A percentile compares a stretch with the other conserved stretches of the same genome.
Evolutionary conservation across 2,329 filamentous ascomycete species (phyloP).

Genomic region (Nannizziopsis arthrosporioides): DNA sequence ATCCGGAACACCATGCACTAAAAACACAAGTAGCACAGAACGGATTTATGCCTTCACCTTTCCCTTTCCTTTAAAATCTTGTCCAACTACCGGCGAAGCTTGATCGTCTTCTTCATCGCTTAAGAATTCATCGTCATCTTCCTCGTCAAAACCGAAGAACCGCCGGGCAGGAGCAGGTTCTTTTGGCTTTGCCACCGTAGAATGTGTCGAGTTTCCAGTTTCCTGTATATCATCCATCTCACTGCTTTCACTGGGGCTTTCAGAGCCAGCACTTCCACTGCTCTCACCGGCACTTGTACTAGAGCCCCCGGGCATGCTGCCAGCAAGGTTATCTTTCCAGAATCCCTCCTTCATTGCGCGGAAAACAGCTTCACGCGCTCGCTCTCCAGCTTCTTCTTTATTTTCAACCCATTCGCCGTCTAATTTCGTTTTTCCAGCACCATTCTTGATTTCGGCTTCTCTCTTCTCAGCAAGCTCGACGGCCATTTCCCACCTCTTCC

Average conservation of each 20-base stretch:
- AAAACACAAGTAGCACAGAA: conserved; percentile 10
- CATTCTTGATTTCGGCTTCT: conserved; percentile 68
- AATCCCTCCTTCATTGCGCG: conserved; percentile 55
- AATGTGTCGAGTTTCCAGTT: conserved; percentile 21
- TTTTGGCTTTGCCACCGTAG: conserved; percentile 18
- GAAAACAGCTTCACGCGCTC: conserved; percentile 65
- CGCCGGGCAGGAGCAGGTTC: conserved; percentile 23
- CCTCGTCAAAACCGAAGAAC: conserved; percentile 40
- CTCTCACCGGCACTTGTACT: conserved; percentile 30
- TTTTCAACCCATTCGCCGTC: conserved; percentile 92
- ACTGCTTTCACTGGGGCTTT: conserved; percentile 26
- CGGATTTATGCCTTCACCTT: conserved; percentile 23
- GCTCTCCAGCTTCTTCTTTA: conserved; percentile 79
- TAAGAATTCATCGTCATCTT: conserved; percentile 31
- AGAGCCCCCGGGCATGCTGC: conserved; percentile 25
- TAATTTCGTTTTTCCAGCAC: conserved; percentile 51
- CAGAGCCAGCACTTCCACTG: conserved; percentile 20
- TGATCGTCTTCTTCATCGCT: conserved; percentile 31
- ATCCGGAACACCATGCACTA: conserved; percentile 17
- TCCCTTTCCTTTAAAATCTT: conserved; percentile 23
- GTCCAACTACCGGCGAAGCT: too few relatives aligned
- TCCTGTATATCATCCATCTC: conserved; percentile 26
- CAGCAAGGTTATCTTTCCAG: conserved; percentile 35
- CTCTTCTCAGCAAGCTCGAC: conserved; percentile 72
- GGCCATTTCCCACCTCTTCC: conserved; percentile 73